Conservation (phyloP, 768 basidiomycete genomes). For the Agrocybe praecox region DNA sequence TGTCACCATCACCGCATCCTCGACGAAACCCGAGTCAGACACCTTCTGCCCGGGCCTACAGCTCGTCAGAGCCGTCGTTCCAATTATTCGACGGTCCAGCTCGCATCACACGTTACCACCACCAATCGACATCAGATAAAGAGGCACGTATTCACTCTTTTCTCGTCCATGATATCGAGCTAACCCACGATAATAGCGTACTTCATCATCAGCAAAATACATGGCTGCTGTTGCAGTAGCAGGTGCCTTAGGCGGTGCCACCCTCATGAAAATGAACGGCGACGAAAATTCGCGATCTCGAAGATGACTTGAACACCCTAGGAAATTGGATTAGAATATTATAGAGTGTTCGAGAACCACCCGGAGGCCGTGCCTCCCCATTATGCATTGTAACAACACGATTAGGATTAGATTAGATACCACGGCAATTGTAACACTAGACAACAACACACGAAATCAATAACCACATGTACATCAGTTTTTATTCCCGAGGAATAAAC, state of each 20-base stretch:
- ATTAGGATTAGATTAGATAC: slow-evolving; percentile 3
- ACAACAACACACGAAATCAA: neutral
- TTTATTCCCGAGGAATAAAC: slow-evolving; percentile 38
- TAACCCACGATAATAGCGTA: neutral
- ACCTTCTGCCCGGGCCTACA: slow-evolving; percentile 13
- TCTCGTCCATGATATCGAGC: neutral
- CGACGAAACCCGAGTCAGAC: slow-evolving; percentile 16
- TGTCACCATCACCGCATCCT: slow-evolving; percentile 20
- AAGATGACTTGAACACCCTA: neutral
- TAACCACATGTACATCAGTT: neutral
- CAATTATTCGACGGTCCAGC: slow-evolving; percentile 53
- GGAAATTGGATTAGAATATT: neutral
- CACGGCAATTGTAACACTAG: neutral
- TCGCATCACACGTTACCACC: slow-evolving; percentile 29
- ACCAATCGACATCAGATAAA: slow-evolving; percentile 20
- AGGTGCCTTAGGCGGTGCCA: slow-evolving; percentile 20
- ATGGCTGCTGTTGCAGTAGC: slow-evolving; percentile 16
- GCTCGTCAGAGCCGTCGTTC: slow-evolving; percentile 32
- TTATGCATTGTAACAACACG: slow-evolving; percentile 1
- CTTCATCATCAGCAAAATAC: slow-evolving; percentile 10
- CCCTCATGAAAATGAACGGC: slow-evolving; percentile 14
- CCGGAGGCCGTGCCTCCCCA: neutral
- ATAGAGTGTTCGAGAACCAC: neutral
- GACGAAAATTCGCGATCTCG: slow-evolving; percentile 6
- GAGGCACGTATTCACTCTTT: slow-evolving; percentile 14